Conservation (phyloP, 2,329 filamentous ascomycete species). For the Trichoderma breve region DNA sequence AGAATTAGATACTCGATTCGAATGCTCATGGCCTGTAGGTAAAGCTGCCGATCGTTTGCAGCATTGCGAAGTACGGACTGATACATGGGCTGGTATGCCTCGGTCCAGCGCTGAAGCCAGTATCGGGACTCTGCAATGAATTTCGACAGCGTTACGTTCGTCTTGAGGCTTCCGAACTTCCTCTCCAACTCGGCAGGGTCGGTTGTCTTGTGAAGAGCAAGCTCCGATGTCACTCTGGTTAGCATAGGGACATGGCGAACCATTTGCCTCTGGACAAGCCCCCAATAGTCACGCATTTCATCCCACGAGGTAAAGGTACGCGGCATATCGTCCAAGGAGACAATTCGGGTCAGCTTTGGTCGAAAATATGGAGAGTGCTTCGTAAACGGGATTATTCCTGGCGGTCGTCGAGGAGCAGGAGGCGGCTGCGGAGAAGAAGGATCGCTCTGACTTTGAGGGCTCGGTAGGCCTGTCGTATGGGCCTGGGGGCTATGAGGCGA, state of each 20-base stretch:
- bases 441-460: conserved; percentile 32
- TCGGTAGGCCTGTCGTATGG: conserved; percentile 29
- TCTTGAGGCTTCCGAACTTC: conserved; percentile 33
- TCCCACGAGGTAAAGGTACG: conserved; percentile 32
- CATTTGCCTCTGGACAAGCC: conserved; percentile 37
- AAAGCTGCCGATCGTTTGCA: conserved; percentile 26
- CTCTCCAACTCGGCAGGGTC: conserved; percentile 30
- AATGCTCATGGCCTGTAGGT: conserved; percentile 40
- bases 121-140: conserved; percentile 39
- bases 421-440: conserved; percentile 23
- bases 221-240: conserved; percentile 32
- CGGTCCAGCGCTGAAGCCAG: conserved; percentile 41
- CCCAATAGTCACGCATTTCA: conserved; percentile 41
- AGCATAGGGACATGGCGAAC: conserved; percentile 39
- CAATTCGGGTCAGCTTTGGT: conserved; percentile 33
- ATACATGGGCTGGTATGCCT: conserved; percentile 39
- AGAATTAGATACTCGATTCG: conserved; percentile 45
- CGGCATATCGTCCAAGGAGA: conserved; percentile 35
- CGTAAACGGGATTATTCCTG: conserved; percentile 37
- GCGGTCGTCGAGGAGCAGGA: conserved; percentile 26
- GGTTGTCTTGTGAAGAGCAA: conserved; percentile 30
- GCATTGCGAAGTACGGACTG: conserved; percentile 28
- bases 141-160: conserved; percentile 31
- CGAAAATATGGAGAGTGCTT: conserved; percentile 40
- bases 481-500: conserved; percentile 18